Percentiles rank a stretch among this genome's conserved stretches.
Evolutionary conservation across 2,329 filamentous ascomycete species (phyloP).

Genomic region (Atkinsonella hypoxylon): DNA sequence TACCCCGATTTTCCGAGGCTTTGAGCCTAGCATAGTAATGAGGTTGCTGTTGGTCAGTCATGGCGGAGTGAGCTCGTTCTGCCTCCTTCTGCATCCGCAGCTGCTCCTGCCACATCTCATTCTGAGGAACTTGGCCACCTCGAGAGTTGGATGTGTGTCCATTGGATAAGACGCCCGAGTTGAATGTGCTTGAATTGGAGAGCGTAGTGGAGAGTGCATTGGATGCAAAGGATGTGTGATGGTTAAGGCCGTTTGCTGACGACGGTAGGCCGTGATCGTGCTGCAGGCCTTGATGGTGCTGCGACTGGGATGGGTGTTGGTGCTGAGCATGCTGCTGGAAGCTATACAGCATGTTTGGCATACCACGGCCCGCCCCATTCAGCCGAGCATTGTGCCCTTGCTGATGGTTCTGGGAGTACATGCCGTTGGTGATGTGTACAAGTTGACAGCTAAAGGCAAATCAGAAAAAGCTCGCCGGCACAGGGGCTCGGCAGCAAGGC

Average conservation of each 20-base stretch:
- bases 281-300: conserved; percentile 50
- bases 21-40: conserved; percentile 63
- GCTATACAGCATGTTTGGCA: conserved; percentile 55
- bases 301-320: conserved; percentile 52
- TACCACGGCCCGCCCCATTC: conserved; percentile 47
- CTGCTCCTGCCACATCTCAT: conserved; percentile 80
- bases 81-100: conserved; percentile 68
- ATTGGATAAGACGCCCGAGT: conserved; percentile 41
- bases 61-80: conserved; percentile 60
- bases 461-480: conserved; percentile 15
- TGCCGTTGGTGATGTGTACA: conserved; percentile 29
- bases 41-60: conserved; percentile 51
- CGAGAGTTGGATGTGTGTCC: conserved; percentile 39
- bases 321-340: conserved; percentile 51
- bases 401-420: conserved; percentile 64
- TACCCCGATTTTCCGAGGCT: conserved; percentile 57
- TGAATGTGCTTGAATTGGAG: conserved; percentile 51
- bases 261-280: conserved; percentile 44
- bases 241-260: conserved; percentile 41
- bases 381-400: conserved; percentile 65
- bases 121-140: conserved; percentile 39
- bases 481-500: conserved; percentile 16
- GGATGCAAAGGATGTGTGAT: conserved; percentile 23
- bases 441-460: conserved; percentile 8
- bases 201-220: conserved; percentile 45